Conservation (phyloP, 176 grass and related monocot species). For the Miscanthus lutarioriparius region DNA sequence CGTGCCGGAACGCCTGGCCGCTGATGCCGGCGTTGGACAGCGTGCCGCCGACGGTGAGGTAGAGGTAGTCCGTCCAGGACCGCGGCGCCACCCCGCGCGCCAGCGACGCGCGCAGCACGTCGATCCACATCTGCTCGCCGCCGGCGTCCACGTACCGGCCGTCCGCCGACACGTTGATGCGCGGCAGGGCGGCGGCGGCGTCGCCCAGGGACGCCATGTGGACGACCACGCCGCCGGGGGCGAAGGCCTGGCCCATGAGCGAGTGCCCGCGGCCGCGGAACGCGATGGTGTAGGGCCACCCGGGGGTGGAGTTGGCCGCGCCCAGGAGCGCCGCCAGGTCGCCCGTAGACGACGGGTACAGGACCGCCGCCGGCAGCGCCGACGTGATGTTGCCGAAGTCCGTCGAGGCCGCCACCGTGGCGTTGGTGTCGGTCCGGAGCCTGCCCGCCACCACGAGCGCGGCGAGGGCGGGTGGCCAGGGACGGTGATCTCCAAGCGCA, state of each 20-base stretch:
- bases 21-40: constrained; percentile 95
- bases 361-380: constrained; percentile 56
- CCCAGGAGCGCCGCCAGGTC: constrained; percentile 63
- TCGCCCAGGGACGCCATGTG: constrained; percentile 58
- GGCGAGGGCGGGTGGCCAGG: constrained; percentile 42
- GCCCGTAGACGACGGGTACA: constrained; percentile 46
- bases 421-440: constrained; percentile 49
- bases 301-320: constrained; percentile 27
- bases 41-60: constrained; percentile 88
- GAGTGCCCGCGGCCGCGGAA: constrained; percentile 86
- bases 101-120: constrained; percentile 61
- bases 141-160: constrained; percentile 77
- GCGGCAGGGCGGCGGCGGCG: background rate
- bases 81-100: constrained; percentile 56
- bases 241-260: constrained; percentile 65
- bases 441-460: constrained; percentile 28
- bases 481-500: background rate
- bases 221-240: constrained; percentile 60
- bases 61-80: constrained; percentile 87
- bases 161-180: constrained; percentile 61
- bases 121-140: constrained; percentile 85
- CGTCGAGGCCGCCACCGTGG: constrained; percentile 49
- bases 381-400: constrained; percentile 76
- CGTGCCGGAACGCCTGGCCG: constrained; percentile 72
- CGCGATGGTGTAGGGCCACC: constrained; percentile 45